phyloP scores from a whole-genome alignment of 345 rosid species.

The Brassica carinata region DNA sequence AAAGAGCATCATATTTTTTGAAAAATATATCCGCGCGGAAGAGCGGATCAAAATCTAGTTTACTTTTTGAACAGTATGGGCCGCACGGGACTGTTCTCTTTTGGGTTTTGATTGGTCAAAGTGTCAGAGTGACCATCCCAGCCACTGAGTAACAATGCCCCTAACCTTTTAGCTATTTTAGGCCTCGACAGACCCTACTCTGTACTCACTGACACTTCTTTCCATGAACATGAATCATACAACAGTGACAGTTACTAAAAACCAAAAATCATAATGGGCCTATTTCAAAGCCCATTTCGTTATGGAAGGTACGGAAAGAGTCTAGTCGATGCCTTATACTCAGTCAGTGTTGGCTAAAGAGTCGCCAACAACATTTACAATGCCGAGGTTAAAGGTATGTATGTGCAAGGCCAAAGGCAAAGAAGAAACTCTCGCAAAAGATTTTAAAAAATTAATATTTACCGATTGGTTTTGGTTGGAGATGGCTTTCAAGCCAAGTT shows the following conservation, averaged over 20 bases:
- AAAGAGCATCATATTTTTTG: no score
- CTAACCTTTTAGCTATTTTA: constrained; percentile 33
- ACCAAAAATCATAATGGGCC: neutral
- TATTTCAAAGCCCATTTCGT: neutral
- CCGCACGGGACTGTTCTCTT: constrained; percentile 35
- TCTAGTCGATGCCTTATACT: neutral
- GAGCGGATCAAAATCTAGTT: no score
- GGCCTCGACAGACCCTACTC: constrained; percentile 7
- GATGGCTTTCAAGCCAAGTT: neutral
- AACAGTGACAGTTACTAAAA: neutral
- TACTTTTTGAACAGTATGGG: constrained; percentile 5
- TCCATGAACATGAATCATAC: neutral
- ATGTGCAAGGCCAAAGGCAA: no score
- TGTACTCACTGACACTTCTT: neutral
- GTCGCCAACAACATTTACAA: neutral
- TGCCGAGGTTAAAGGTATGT: neutral
- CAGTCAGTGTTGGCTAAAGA: no score
- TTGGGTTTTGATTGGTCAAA: constrained; percentile 21
- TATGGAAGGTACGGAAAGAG: neutral
- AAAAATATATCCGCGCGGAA: no score
- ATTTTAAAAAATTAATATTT: no score
- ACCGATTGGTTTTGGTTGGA: no score
- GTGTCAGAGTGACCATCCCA: constrained; percentile 26
- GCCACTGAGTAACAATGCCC: constrained; percentile 19
- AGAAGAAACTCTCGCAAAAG: no score